Evolutionary conservation across 2,329 filamentous ascomycete species (phyloP).

Genomic region (Zymoseptoria brevis): DNA sequence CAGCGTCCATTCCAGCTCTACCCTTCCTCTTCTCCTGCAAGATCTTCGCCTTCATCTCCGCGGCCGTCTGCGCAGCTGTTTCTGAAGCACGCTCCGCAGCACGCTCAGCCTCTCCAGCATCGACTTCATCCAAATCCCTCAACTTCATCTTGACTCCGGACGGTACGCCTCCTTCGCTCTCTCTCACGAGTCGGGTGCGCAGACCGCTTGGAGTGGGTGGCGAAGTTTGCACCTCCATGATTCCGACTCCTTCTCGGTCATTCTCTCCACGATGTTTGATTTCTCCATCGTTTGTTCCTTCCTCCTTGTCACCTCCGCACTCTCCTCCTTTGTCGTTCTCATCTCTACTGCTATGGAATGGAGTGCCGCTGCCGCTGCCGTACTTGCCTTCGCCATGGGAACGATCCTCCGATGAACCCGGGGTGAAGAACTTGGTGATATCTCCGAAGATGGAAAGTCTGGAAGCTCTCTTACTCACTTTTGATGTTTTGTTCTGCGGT

Average conservation of each 20-base stretch:
- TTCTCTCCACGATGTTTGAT: background rate
- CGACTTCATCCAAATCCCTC: background rate
- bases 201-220: background rate
- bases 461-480: background rate
- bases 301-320: background rate
- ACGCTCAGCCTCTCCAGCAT: background rate
- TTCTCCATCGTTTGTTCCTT: background rate
- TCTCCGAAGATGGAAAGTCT: background rate
- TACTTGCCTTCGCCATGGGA: background rate
- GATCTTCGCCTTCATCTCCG: background rate
- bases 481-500: background rate
- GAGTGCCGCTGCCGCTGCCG: background rate
- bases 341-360: background rate
- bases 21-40: background rate
- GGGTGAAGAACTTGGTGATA: background rate
- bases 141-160: background rate
- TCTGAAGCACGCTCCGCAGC: background rate
- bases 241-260: background rate
- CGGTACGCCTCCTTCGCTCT: background rate
- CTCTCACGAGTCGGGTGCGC: background rate
- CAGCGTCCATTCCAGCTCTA: background rate
- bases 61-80: background rate
- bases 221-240: background rate
- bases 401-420: background rate
- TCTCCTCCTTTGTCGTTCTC: background rate